Percentiles rank a stretch among this genome's conserved stretches.
Conservation (phyloP, 2,329 filamentous ascomycete genomes). For the Dactylellina cionopaga region DNA sequence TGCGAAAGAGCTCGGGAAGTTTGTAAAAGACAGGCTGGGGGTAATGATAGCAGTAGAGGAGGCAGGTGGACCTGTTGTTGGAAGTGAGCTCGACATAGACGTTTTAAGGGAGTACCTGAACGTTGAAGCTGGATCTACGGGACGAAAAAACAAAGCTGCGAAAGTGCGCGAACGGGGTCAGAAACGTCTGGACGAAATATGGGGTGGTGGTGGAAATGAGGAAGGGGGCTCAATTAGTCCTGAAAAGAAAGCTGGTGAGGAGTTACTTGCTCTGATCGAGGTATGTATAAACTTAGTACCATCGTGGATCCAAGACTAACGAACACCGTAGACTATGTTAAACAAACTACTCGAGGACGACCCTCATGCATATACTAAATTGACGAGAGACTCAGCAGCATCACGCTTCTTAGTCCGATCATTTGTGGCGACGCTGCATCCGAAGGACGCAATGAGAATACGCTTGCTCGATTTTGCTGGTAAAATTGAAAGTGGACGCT, state of each 20-base stretch:
- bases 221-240: slow-evolving; percentile 2
- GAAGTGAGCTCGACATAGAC: slow-evolving; percentile 30
- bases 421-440: slow-evolving; percentile 46
- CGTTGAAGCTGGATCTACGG: background rate
- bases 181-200: slow-evolving; percentile 45
- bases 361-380: slow-evolving; percentile 37
- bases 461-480: slow-evolving; percentile 49
- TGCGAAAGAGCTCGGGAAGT: slow-evolving; percentile 37
- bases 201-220: slow-evolving; percentile 27
- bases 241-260: slow-evolving; percentile 35
- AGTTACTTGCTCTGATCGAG: slow-evolving; percentile 32
- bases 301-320: background rate
- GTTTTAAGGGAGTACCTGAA: slow-evolving; percentile 27
- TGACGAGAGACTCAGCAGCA: slow-evolving; percentile 44
- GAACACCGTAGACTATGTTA: slow-evolving; percentile 12
- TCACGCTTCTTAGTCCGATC: slow-evolving; percentile 45
- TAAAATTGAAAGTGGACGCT: slow-evolving; percentile 31
- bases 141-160: slow-evolving; percentile 27
- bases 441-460: slow-evolving; percentile 47
- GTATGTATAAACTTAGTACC: slow-evolving; percentile 1
- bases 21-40: slow-evolving; percentile 38
- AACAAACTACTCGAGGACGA: slow-evolving; percentile 44
- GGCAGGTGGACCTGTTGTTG: slow-evolving; percentile 41
- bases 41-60: slow-evolving; percentile 47
- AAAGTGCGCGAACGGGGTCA: slow-evolving; percentile 42